Evolutionary conservation across 768 basidiomycete genomes (phyloP).

Genomic region (Mycena belliarum): DNA sequence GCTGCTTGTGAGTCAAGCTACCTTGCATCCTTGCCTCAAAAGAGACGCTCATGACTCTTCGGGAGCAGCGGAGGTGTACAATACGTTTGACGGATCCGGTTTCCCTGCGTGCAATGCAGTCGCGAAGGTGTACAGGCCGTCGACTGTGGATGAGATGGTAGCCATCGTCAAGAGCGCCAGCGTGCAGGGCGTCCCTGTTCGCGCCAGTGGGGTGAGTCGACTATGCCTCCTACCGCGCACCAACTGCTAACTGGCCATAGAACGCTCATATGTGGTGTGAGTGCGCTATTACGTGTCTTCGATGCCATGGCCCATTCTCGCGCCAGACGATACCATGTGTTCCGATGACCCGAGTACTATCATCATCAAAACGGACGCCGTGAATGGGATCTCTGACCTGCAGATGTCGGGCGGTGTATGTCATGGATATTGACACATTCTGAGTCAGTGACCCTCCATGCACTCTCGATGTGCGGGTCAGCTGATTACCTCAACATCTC

Average conservation of each 20-base stretch:
- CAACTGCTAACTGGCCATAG: constrained; percentile 12
- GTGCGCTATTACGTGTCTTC: not conserved
- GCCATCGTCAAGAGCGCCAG: constrained; percentile 35
- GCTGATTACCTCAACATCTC: too few species aligned
- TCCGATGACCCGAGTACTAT: constrained; percentile 36
- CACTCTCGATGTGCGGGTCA: too few species aligned
- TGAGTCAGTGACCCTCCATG: too few species aligned
- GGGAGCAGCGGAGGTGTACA: constrained; percentile 28
- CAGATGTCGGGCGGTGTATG: constrained; percentile 28
- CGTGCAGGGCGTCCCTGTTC: constrained; percentile 29
- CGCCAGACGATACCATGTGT: constrained; percentile 39
- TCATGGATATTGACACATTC: too few species aligned
- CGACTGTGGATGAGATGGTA: constrained; percentile 33
- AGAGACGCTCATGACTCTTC: not conserved
- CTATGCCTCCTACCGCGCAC: not conserved
- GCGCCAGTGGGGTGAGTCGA: constrained; percentile 36
- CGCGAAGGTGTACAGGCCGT: constrained; percentile 31
- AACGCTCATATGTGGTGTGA: constrained; percentile 43
- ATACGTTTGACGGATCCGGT: constrained; percentile 37
- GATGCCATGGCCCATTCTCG: too few species aligned
- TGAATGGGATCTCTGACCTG: constrained; percentile 36
- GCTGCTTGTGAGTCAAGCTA: not conserved
- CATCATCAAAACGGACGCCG: constrained; percentile 36
- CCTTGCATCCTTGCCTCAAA: not conserved
- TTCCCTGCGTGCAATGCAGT: constrained; percentile 37